Base-by-base conservation (phyloP, 768 basidiomycete species). In the Termitomyces sp. region DNA sequence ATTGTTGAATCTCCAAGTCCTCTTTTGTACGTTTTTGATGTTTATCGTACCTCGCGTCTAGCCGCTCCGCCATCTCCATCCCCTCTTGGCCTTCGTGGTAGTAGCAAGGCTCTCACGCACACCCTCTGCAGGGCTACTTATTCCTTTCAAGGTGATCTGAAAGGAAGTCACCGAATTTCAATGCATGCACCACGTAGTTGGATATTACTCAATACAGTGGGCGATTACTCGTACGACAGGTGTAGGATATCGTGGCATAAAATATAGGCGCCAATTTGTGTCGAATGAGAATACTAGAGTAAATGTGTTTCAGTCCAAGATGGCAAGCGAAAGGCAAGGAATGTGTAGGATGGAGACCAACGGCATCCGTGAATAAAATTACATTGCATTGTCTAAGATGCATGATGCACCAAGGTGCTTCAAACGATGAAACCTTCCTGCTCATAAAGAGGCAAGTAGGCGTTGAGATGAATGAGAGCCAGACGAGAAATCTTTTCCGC, bases 401-500 rank as follows among this genome's bases (percentile, higher is more conserved):
- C 28, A 47, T 44, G 31, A 15, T 47, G 33, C 28, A 28, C 18
- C 28, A 42, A 37, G 26, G 15, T 51, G 26, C 20, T 16, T 60
- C 44, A 62, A 37, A 55, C 67, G 59, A 81, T 71, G 67, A 86
- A 85, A 42, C 79, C 82, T 60, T 84, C 80, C 64, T 81, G 81
- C 70, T 89, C 85, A 72, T 94, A 94, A 56, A 92, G 69, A n/a
- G 82, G 81, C 37, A 88, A 75, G 70, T 90, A 92, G 52, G 89
- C 85, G 61, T 84, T 81, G 53, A 90, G 75, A 69, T 94, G 90
- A 63, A 91, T 85, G 48, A 82, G 74, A 2, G 86, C 85, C 54
- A 94, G 78, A 58, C 86, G 84, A 45, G 86, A 80, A 36, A 92
- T 78, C 66, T 87, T 83, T 64, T 90, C 85, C 29, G 82, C 82